Percentiles rank a stretch among this genome's conserved stretches.
phyloP scores from a whole-genome alignment of 192 early-diverging fungal genomes.

The Backusella luteola region DNA sequence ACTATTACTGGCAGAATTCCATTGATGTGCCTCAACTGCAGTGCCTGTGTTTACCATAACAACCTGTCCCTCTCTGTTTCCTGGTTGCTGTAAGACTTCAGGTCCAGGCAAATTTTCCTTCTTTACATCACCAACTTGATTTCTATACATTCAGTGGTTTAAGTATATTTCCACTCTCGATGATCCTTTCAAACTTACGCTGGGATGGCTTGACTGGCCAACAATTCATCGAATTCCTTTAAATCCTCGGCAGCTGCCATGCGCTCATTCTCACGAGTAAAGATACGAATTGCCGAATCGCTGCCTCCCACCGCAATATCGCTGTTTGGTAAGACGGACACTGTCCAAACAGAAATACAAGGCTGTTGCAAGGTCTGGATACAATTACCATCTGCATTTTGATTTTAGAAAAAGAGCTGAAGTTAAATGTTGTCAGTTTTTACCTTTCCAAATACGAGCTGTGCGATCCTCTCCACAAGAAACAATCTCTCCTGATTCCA shows the following conservation, averaged over 20 bases:
- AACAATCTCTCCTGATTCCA: conserved; percentile 75
- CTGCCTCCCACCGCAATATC: conserved; percentile 83
- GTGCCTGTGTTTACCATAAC: conserved; percentile 79
- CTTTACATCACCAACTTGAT: conserved; percentile 82
- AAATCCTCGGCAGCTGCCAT: conserved; percentile 47
- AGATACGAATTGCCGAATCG: conserved; percentile 81
- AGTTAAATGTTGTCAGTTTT: neutral
- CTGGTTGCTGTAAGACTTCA: conserved; percentile 70
- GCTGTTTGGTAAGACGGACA: conserved; percentile 73
- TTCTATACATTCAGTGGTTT: conserved; percentile 37
- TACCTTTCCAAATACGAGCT: conserved; percentile 81
- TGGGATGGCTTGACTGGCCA: conserved; percentile 59
- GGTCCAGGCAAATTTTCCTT: conserved; percentile 75
- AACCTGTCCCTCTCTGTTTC: conserved; percentile 81
- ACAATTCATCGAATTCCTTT: conserved; percentile 41
- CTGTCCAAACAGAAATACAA: conserved; percentile 90
- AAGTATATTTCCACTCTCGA: neutral
- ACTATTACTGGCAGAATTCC: conserved; percentile 51
- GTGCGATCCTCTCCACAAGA: conserved; percentile 95
- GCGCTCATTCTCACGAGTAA: conserved; percentile 65
- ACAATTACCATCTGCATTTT: conserved; percentile 52
- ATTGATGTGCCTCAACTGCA: conserved; percentile 85
- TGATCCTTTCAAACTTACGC: conserved; percentile 42
- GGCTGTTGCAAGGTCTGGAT: conserved; percentile 86
- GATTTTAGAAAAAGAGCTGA: neutral